Base-by-base conservation (phyloP, 2,329 filamentous ascomycete genomes). In the Calonectria honghensis region DNA sequence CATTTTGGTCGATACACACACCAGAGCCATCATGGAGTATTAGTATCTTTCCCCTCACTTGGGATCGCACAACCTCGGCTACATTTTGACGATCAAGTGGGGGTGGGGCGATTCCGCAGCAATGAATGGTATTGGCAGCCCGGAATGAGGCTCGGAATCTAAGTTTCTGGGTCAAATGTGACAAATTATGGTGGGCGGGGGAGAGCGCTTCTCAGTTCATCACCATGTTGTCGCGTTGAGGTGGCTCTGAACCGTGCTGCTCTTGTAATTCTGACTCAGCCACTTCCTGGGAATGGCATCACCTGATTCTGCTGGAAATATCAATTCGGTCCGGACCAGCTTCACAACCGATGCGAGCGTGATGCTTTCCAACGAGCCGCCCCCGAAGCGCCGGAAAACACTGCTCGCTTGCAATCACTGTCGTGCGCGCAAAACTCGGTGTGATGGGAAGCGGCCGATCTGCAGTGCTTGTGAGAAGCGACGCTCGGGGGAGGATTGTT, bases 311-410 rank as follows among this genome's bases (percentile, higher is more conserved):
- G 9, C 10, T 27, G 11, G n/a, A 5, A 14, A 14, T 10, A 51
- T 51, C 11, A 14, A 51, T 4, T 10, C 24, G 3, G 7, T 16
- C 51, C 9, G 27, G 13, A 20, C 24, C 18, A 29, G 29, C 18
- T 18, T 10, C 13, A 2, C 29, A 6, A 3, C 29, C 27, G 18
- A 20, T n/a, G 7, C 29, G 16, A 54, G 4, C 6, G 27, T 18
- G 14, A 32, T 20, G 27, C 3, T 20, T 31, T 57, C 31, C 4
- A 24, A 57, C 6, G 29, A 37, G n/a, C 52, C 31, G 31, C 52
- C 52, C 4, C 27, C 20, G 18, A 57, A 57, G 20, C 52, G 52
- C 29, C 52, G 52, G 31, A 57, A 57, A 57, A 57, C 52, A n/a
- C 27, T 37, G 7, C 52, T 57, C 13, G 52, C 52, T n/a, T 57